Base-by-base conservation (phyloP, 202 grass and related monocot genomes). In the Dendrocalamus latiflorus region DNA sequence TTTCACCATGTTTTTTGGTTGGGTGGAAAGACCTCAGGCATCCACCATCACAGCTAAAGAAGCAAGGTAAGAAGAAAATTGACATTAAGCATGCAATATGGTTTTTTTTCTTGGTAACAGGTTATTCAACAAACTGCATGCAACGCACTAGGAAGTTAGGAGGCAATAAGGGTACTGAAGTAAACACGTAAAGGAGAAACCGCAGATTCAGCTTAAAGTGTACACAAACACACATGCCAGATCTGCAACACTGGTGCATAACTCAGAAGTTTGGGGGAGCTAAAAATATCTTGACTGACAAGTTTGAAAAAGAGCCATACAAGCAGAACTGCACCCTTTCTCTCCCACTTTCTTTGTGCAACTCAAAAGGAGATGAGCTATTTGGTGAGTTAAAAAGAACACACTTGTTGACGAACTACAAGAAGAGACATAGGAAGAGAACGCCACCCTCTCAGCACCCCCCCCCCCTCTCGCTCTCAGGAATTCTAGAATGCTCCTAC, bases 11-110 rank as follows among this genome's bases (percentile, higher is more conserved):
- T 82, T 70, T 28, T 72, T 44, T 20, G 43, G 88, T 90, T 70
- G 88, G 83, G 77, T 95, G 93, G 62, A 95, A 95, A 43, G 93
- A 92, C 48, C 93, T 90, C 76, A 95, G 48, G 55, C 93, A 95
- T 43, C 83, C 65, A 57, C 90, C 90, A 53, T 92, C 93, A 90
- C 93, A 95, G 77, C 93, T 95, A 86, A 88, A 25, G 79, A 75
- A 13, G 12, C 68, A 75, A 63, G 24, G 24, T 48, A 45, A 51
- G 68, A 77, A 82, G 55, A 71, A 37, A 20, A 25, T 65, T 70
- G 43, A 16, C 20, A 66, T 73, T 48, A 56, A 83, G 41, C 77
- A 87, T 59, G 70, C 13, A 54, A 65, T 44, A 87, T 44, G 21
- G 0, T 72, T 21, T 51, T 73, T 77, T 15, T 70, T 25, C 16